These are phyloP conservation scores for Podaxis rugospora DNA, from an alignment of 768 basidiomycete species.

Conservation along the genomic window DNA sequence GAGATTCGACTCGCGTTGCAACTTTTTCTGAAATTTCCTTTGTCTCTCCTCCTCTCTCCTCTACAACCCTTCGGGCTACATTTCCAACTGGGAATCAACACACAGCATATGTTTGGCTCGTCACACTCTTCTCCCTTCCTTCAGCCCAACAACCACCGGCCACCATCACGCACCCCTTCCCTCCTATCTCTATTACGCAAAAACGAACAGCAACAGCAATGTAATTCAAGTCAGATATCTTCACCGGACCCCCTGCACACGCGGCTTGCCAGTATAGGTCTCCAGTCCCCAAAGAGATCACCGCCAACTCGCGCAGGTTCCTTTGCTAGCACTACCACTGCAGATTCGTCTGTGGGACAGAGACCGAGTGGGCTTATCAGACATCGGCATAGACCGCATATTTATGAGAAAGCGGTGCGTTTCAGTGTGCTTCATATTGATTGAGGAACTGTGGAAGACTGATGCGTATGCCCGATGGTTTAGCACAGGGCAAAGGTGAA, in stretches of 20 bases:
- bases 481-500: constrained; percentile 6
- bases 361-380: constrained; percentile 3
- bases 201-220: neutral
- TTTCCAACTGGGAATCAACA: neutral
- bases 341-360: neutral
- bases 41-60: neutral
- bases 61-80: neutral
- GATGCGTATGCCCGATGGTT: neutral
- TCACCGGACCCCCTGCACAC: neutral
- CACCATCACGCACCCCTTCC: constrained; percentile 6
- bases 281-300: neutral
- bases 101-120: neutral
- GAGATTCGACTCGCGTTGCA: neutral
- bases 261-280: constrained; percentile 1
- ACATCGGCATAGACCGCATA: constrained; percentile 8
- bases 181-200: constrained; percentile 1
- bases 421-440: neutral
- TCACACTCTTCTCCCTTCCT: neutral
- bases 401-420: constrained; percentile 4
- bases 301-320: constrained; percentile 1
- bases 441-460: neutral
- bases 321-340: neutral
- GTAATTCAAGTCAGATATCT: neutral
- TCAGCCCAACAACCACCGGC: neutral
- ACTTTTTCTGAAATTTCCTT: neutral